Conservation (phyloP, 495 filamentous ascomycete species). For the Neurospora terricola region DNA sequence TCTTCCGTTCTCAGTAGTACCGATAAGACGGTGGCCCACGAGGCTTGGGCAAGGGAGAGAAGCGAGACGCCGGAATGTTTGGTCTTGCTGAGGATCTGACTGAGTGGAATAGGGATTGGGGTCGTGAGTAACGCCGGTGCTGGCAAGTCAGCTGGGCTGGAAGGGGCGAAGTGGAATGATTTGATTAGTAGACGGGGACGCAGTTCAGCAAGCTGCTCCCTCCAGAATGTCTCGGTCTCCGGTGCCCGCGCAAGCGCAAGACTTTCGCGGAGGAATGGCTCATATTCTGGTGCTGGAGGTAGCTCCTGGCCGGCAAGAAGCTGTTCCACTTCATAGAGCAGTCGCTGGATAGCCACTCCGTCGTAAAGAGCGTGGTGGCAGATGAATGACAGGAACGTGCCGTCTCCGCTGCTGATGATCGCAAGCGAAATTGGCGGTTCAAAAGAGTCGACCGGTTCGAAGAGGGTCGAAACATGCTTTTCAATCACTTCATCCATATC, state of each 20-base stretch:
- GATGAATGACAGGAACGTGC: slow-evolving; percentile 44
- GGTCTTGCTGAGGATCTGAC: slow-evolving; percentile 34
- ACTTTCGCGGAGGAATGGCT: slow-evolving; percentile 26
- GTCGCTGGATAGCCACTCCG: slow-evolving; percentile 53
- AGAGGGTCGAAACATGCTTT: slow-evolving; percentile 17
- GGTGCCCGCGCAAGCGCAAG: slow-evolving; percentile 9
- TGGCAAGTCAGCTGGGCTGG: background rate
- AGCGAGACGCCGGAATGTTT: slow-evolving; percentile 48
- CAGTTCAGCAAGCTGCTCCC: slow-evolving; percentile 35
- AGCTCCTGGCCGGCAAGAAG: slow-evolving; percentile 35
- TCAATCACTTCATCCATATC: slow-evolving; percentile 6
- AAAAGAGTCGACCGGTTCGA: slow-evolving; percentile 19
- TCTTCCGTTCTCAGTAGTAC: slow-evolving; percentile 43
- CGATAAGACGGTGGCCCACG: slow-evolving; percentile 54
- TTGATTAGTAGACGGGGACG: slow-evolving; percentile 33
- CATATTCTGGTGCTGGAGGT: slow-evolving; percentile 33
- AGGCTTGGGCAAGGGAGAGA: slow-evolving; percentile 54
- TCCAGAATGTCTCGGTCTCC: slow-evolving; percentile 54
- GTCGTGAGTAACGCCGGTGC: background rate
- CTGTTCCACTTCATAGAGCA: slow-evolving; percentile 57
- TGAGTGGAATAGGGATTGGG: slow-evolving; percentile 21
- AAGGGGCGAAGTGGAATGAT: background rate
- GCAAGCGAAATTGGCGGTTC: slow-evolving; percentile 31
- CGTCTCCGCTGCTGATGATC: slow-evolving; percentile 11
- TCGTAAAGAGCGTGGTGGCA: slow-evolving; percentile 77